Evolutionary conservation across 345 rosid genomes (phyloP).

Genomic region (Chamaenerion angustifolium): DNA sequence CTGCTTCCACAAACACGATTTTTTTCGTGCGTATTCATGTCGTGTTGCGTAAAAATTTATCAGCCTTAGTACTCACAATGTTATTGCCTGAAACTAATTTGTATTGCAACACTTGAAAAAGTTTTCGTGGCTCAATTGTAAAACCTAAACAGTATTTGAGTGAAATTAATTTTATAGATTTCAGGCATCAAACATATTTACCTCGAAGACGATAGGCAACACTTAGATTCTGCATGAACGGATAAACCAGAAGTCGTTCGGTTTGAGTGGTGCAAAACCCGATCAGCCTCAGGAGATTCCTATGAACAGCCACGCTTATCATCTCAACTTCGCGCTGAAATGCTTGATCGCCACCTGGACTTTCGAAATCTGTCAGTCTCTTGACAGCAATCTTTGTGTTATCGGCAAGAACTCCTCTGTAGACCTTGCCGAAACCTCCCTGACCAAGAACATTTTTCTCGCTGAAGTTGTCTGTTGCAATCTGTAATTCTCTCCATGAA

Average conservation of each 20-base stretch:
- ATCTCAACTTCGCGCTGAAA: conserved; percentile 95
- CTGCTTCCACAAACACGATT: no score
- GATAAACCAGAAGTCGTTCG: conserved; percentile 86
- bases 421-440: conserved; percentile 96
- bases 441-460: conserved; percentile 87
- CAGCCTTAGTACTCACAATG: no score
- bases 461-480: conserved; percentile 75
- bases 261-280: conserved; percentile 93
- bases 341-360: conserved; percentile 88
- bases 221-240: conserved; percentile 87
- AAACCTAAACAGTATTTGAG: no score
- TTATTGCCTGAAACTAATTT: no score
- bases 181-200: conserved; percentile 11
- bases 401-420: conserved; percentile 76
- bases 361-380: conserved; percentile 82
- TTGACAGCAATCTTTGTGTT: conserved; percentile 77
- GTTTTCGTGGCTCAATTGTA: no score
- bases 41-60: no score
- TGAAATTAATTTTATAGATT: no score
- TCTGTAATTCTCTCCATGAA: conserved; percentile 84
- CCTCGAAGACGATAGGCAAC: conserved; percentile 89
- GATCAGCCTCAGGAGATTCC: conserved; percentile 69
- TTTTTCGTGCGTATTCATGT: no score
- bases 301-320: conserved; percentile 96
- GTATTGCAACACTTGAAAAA: no score